Conservation (phyloP, 1,284 basidiomycete species). For the Sanghuangporus sanghuang region DNA sequence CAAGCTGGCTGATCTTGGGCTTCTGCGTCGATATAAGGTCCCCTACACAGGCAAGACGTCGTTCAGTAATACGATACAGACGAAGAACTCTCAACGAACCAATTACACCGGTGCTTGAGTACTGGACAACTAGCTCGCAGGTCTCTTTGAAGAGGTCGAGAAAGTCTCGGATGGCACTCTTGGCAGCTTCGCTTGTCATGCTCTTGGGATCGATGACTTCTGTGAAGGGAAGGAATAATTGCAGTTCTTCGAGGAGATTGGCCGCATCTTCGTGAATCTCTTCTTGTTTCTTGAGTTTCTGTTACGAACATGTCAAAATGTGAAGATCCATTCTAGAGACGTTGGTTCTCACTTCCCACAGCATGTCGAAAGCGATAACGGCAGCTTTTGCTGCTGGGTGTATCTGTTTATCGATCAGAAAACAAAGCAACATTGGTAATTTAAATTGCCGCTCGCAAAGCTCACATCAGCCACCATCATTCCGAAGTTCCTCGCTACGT, state of each 20-base stretch:
- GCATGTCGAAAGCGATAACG: neutral
- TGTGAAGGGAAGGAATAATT: neutral
- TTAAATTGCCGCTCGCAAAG: neutral
- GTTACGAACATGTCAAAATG: neutral
- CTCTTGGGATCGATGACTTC: neutral
- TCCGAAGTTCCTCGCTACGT: neutral
- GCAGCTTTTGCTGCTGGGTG: neutral
- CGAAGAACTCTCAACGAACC: neutral
- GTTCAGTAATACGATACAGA: neutral
- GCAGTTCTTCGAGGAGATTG: neutral
- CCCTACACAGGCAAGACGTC: neutral
- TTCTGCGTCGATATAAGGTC: neutral
- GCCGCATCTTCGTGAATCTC: neutral
- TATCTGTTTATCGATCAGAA: neutral
- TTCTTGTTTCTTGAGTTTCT: constrained; percentile 2
- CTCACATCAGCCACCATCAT: neutral
- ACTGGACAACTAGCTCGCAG: neutral
- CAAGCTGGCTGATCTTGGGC: neutral
- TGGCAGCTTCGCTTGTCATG: neutral
- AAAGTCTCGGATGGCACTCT: neutral
- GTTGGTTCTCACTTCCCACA: neutral
- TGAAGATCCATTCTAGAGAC: neutral
- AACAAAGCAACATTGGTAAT: neutral
- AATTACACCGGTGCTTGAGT: neutral
- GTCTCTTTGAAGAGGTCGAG: neutral